Evolutionary conservation across 2,329 filamentous ascomycete species (phyloP).

Genomic region (Atkinsonella texensis): DNA sequence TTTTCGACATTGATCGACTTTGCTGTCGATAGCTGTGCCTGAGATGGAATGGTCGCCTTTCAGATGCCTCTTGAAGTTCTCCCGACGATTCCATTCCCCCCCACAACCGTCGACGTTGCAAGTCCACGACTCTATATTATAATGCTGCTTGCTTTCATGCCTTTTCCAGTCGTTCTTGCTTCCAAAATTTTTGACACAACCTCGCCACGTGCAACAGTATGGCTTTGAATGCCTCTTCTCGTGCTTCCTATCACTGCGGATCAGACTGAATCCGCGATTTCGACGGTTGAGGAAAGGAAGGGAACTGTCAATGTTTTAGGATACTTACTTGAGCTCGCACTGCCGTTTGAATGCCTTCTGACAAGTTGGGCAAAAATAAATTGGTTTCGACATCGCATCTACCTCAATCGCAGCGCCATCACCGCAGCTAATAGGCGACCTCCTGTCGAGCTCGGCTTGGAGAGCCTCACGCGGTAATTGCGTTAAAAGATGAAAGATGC

Average conservation of each 20-base stretch:
- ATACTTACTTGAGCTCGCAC: slow-evolving; percentile 45
- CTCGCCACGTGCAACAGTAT: slow-evolving; percentile 65
- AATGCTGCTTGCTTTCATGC: slow-evolving; percentile 74
- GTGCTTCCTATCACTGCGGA: slow-evolving; percentile 54
- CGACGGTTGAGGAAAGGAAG: no score
- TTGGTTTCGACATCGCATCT: not conserved
- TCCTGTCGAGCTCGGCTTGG: not conserved
- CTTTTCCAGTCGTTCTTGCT: slow-evolving; percentile 93
- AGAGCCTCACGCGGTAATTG: not conserved
- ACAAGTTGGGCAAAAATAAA: slow-evolving; percentile 26
- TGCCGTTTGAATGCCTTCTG: slow-evolving; percentile 33
- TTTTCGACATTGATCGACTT: slow-evolving; percentile 43
- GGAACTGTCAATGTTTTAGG: not conserved
- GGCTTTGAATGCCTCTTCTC: slow-evolving; percentile 69
- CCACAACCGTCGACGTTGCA: slow-evolving; percentile 49
- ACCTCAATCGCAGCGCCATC: slow-evolving; percentile 5
- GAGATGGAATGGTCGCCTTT: slow-evolving; percentile 30
- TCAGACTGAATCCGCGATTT: not conserved
- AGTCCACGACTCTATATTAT: slow-evolving; percentile 57
- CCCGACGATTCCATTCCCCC: slow-evolving; percentile 45
- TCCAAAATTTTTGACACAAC: slow-evolving; percentile 66
- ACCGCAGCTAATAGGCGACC: not conserved
- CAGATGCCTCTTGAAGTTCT: slow-evolving; percentile 53
- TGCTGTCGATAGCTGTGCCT: slow-evolving; percentile 23
- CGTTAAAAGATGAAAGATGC: not conserved